Percentiles rank a stretch among this genome's conserved stretches.
phyloP scores from a whole-genome alignment of 2,329 filamentous ascomycete genomes.

The Aspergillus sp. region DNA sequence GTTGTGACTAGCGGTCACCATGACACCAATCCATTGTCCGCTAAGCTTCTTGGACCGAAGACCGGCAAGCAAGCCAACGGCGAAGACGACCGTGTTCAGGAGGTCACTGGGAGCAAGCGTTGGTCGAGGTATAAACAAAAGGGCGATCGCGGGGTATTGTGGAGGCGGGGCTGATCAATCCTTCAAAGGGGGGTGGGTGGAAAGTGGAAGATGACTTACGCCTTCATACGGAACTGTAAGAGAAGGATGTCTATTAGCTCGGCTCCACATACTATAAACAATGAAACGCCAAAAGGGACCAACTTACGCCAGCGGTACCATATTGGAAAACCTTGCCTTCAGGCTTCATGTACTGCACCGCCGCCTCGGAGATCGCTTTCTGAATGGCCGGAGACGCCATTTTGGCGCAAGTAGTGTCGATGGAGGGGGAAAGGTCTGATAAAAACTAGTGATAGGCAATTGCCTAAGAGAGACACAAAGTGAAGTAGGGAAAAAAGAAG shows the following conservation, averaged over 20 bases:
- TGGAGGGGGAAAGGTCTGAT: slow-evolving; percentile 1
- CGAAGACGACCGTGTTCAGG: slow-evolving; percentile 88
- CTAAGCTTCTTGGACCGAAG: slow-evolving; percentile 86
- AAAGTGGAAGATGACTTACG: slow-evolving; percentile 48
- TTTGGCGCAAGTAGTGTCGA: slow-evolving; percentile 26
- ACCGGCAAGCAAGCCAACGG: slow-evolving; percentile 84
- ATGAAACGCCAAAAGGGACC: not conserved
- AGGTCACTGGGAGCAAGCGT: slow-evolving; percentile 58
- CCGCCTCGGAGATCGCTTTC: slow-evolving; percentile 48
- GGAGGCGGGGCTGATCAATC: slow-evolving; percentile 30
- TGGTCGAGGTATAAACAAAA: slow-evolving; percentile 36
- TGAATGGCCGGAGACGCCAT: slow-evolving; percentile 45
- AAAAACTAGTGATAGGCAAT: not conserved
- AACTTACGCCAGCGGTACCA: slow-evolving; percentile 61
- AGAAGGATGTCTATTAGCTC: slow-evolving; percentile 17
- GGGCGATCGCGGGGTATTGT: slow-evolving; percentile 31
- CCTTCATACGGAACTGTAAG: slow-evolving; percentile 66
- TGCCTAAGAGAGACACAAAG: not conserved
- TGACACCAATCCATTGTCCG: slow-evolving; percentile 90
- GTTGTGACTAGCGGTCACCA: slow-evolving; percentile 95
- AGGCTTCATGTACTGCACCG: slow-evolving; percentile 50
- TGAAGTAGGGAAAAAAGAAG: not conserved
- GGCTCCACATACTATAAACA: slow-evolving; percentile 5
- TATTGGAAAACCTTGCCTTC: slow-evolving; percentile 55
- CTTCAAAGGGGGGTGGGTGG: slow-evolving; percentile 15